A percentile compares a stretch with the other conserved stretches of the same genome.
Evolutionary conservation across 1,284 basidiomycete genomes (phyloP).

Genomic region (Apiotrichum sp.): DNA sequence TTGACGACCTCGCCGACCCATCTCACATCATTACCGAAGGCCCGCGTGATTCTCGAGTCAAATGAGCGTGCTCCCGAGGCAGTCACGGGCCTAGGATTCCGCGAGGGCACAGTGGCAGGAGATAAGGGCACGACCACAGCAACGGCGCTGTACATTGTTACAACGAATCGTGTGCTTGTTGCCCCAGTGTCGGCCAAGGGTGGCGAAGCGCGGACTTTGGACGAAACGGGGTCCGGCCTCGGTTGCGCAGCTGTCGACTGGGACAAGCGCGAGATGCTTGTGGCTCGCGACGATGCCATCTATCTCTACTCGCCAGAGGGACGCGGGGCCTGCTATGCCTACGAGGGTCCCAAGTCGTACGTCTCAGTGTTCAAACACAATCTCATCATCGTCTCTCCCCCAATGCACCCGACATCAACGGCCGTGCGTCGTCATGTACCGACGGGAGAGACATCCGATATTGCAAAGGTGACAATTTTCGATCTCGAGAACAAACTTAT

Average conservation of each 20-base stretch:
- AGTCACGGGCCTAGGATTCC: constrained; percentile 85
- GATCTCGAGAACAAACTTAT: constrained; percentile 91
- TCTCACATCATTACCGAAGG: constrained; percentile 69
- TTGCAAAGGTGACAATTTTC: constrained; percentile 81
- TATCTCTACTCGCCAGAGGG: constrained; percentile 81
- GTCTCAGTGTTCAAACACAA: constrained; percentile 71
- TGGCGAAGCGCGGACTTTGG: constrained; percentile 61
- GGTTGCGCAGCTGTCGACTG: constrained; percentile 78
- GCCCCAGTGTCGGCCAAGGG: constrained; percentile 62
- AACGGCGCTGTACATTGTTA: constrained; percentile 75
- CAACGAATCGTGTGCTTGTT: constrained; percentile 71
- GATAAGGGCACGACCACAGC: constrained; percentile 20
- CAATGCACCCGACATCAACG: constrained; percentile 60
- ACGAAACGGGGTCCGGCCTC: constrained; percentile 77
- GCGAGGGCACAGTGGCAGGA: constrained; percentile 46
- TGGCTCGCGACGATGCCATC: constrained; percentile 87
- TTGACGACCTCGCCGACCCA: constrained; percentile 56
- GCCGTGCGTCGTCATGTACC: constrained; percentile 1
- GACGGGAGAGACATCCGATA: constrained; percentile 51
- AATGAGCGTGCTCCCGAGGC: constrained; percentile 63
- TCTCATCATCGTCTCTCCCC: constrained; percentile 81
- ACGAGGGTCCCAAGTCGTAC: constrained; percentile 59
- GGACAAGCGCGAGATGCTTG: constrained; percentile 64
- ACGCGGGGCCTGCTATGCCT: constrained; percentile 77
- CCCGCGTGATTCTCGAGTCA: constrained; percentile 66